Evolutionary conservation across 352 stramenopile species (phyloP), one percentile per base, ranked within the genome.

Genomic region (Pythium monospermum): DNA sequence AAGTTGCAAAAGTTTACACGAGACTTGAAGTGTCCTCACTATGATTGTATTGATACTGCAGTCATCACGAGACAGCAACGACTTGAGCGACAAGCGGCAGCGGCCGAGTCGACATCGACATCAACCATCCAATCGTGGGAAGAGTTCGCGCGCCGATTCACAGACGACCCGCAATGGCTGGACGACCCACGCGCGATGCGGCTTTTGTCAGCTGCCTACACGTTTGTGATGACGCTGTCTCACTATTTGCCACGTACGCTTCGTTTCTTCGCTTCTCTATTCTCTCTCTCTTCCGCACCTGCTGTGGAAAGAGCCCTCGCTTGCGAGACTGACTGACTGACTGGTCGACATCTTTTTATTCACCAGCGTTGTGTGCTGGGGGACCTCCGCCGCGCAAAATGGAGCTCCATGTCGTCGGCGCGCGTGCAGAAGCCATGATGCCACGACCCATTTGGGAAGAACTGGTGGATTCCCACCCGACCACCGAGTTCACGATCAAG

Each of bases 371-470:
- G 36, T 25, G 36, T n/a, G n/a, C n/a, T 10, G 36, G 16, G n/a
- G 36, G 36, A 41, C 13, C 1, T 16, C 11, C 15, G 19, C 30
- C 25, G 37, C 12, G 31, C 33, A 46, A 31, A 23, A 25, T 74
- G 15, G 39, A 64, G 6, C 40, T 91, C 3, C 75, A 85, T 51
- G 65, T 91, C 18, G 52, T 91, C 21, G 80, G 80, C 32, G 80
- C 80, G 4, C 75, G 80, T 0, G 80, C 80, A 4, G 80, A 91
- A 61, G 80, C 80, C 2, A 86, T 71, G 57, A 87, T 88, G 76
- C 80, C 80, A 44, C 62, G 57, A 11, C 74, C 84, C 58, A 49
- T 91, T 16, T 91, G 80, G 80, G 62, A 82, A 22, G 76, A 85
- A 16, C 46, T 87, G 8, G 58, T 52, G 12, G 69, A 76, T 13